These are phyloP conservation scores for Ophiostoma ips DNA, from an alignment of 2,329 filamentous ascomycete genomes.

Conservation along the genomic window DNA sequence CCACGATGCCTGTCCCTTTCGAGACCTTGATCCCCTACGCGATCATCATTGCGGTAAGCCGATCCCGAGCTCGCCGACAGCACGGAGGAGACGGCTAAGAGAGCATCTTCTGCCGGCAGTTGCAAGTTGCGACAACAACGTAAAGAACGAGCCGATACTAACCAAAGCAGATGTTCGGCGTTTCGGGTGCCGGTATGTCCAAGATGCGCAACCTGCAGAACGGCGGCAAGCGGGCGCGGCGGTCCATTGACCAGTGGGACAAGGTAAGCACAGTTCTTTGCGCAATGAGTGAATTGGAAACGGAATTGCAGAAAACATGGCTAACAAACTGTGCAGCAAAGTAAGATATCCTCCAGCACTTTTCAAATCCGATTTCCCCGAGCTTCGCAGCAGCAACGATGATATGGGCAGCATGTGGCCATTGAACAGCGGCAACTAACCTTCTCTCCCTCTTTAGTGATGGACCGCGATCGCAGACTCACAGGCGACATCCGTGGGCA, in stretches of 20 bases:
- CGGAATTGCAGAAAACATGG: background rate
- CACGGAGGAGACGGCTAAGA: background rate
- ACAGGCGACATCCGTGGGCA: constrained; percentile 47
- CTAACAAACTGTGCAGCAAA: constrained; percentile 35
- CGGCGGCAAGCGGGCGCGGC: constrained; percentile 46
- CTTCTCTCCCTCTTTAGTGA: constrained; percentile 40
- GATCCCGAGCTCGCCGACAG: background rate
- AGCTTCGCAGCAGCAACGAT: background rate
- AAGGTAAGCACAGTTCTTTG: constrained; percentile 28
- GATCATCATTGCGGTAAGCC: constrained; percentile 46
- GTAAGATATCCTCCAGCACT: constrained; percentile 21
- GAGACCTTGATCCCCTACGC: constrained; percentile 50
- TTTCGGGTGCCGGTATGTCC: constrained; percentile 43
- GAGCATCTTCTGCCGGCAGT: background rate
- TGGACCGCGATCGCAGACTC: constrained; percentile 48
- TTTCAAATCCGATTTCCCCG: background rate
- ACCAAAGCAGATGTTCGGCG: constrained; percentile 45
- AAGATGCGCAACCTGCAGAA: constrained; percentile 44
- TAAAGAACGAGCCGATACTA: background rate
- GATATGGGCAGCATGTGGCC: background rate
- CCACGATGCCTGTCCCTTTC: constrained; percentile 48
- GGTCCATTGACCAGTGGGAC: constrained; percentile 50
- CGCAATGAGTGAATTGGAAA: too few relatives aligned
- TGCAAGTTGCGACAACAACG: background rate
- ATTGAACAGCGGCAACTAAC: background rate